Evolutionary conservation across 2,329 filamentous ascomycete genomes (phyloP).

Genomic region (Colletotrichum sp.): DNA sequence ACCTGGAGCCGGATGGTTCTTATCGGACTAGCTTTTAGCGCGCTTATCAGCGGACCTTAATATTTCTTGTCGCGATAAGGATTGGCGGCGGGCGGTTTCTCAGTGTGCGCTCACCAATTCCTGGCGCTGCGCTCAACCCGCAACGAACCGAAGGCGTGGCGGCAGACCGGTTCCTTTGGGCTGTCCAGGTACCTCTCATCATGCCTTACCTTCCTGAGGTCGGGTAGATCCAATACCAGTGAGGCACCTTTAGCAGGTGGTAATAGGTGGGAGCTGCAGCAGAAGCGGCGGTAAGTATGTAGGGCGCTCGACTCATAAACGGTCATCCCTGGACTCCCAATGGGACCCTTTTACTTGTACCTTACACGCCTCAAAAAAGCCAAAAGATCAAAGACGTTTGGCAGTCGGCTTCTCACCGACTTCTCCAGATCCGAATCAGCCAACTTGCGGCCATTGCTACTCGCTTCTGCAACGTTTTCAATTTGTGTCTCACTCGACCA

Average conservation of each 20-base stretch:
- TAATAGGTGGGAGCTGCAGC: background rate
- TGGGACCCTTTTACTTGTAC: background rate
- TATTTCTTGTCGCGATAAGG: background rate
- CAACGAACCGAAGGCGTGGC: background rate
- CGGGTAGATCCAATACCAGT: background rate
- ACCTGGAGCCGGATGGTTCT: background rate
- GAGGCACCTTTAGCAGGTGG: background rate
- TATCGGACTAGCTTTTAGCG: background rate
- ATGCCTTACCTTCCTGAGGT: background rate
- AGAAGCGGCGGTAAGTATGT: background rate
- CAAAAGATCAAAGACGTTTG: background rate
- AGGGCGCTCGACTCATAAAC: background rate
- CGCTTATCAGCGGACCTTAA: slow-evolving; percentile 11
- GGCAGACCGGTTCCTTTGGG: background rate
- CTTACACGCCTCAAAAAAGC: background rate
- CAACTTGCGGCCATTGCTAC: background rate
- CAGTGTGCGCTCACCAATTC: background rate
- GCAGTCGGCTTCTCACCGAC: background rate
- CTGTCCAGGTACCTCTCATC: background rate
- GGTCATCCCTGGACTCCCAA: background rate
- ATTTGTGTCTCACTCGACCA: background rate
- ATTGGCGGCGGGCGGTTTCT: background rate
- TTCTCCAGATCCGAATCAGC: background rate
- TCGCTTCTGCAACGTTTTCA: background rate
- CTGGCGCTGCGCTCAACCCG: background rate